phyloP scores from a whole-genome alignment of 768 basidiomycete genomes.

The Dioszegia hungarica region DNA sequence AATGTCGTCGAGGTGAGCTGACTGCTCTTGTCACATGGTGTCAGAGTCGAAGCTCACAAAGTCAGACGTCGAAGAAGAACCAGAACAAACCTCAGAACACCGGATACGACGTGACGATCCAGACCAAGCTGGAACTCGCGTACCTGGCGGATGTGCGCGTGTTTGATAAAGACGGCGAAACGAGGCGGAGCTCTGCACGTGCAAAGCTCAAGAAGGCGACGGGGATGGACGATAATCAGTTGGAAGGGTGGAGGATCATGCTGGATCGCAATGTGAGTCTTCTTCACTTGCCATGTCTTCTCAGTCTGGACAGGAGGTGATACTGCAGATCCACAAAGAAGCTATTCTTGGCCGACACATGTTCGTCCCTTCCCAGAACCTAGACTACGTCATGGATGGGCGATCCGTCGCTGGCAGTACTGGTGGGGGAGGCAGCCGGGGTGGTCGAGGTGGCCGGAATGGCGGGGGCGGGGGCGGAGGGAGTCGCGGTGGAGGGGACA shows the following conservation, averaged over 20 bases:
- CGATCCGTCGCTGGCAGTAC: neutral
- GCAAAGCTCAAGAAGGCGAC: constrained; percentile 65
- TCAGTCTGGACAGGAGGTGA: constrained; percentile 5
- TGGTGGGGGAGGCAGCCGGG: constrained; percentile 41
- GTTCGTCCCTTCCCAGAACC: constrained; percentile 8
- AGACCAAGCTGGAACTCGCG: constrained; percentile 68
- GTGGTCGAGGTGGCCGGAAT: constrained; percentile 51
- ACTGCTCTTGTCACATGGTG: neutral
- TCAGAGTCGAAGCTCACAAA: neutral
- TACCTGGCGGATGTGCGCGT: constrained; percentile 69
- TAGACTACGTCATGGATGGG: constrained; percentile 1
- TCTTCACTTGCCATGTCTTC: neutral
- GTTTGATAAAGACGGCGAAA: constrained; percentile 71
- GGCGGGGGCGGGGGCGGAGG: constrained; percentile 50
- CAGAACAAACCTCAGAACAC: neutral
- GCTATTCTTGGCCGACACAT: constrained; percentile 33
- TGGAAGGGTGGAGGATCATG: constrained; percentile 90
- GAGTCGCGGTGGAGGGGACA: constrained; percentile 50
- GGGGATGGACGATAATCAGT: constrained; percentile 68
- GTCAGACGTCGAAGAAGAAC: neutral
- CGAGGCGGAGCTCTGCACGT: constrained; percentile 65
- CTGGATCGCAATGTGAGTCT: constrained; percentile 74
- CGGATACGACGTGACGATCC: constrained; percentile 39
- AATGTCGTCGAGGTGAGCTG: constrained; percentile 21
- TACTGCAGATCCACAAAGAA: constrained; percentile 23